phyloP scores from a whole-genome alignment of 139 green algal species.

The Chlorella sorokiniana region DNA sequence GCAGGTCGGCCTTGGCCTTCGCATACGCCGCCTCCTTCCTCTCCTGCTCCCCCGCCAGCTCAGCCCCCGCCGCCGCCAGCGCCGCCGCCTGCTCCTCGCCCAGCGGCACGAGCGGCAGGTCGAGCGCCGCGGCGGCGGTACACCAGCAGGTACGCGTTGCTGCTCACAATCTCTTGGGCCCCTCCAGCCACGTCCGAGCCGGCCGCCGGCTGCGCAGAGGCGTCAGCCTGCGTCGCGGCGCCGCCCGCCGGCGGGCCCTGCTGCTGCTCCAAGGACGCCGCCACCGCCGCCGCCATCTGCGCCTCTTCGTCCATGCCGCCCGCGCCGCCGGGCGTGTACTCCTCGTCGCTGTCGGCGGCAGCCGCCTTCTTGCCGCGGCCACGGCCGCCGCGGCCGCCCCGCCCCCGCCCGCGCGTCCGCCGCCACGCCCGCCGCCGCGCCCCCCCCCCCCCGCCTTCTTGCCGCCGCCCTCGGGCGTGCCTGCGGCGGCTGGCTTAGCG shows the following conservation, averaged over 20 bases:
- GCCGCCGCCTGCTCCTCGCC: conserved; percentile 10
- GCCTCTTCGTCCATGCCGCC: neutral
- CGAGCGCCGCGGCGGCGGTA: conserved; percentile 53
- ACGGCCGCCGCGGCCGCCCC: neutral
- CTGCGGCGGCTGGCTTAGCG: conserved; percentile 14
- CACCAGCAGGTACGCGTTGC: conserved; percentile 83
- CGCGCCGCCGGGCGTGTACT: neutral
- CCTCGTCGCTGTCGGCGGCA: neutral
- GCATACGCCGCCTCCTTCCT: conserved; percentile 6
- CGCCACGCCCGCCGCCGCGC: neutral
- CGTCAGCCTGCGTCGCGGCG: neutral
- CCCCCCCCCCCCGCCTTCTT: conserved; percentile 8
- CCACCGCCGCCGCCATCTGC: neutral
- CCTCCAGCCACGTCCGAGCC: neutral
- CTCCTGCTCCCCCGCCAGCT: neutral
- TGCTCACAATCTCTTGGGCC: conserved; percentile 33
- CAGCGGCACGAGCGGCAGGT: conserved; percentile 21
- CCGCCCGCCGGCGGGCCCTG: neutral
- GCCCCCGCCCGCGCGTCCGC: neutral
- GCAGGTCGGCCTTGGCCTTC: conserved; percentile 10
- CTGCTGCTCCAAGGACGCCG: neutral
- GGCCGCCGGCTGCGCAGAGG: neutral
- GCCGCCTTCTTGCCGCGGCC: neutral
- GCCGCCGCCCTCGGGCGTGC: neutral
- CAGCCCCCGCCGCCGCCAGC: neutral